Percentiles rank a stretch among this genome's conserved stretches.
phyloP scores from a whole-genome alignment of 2,329 filamentous ascomycete species.

The Calonectria hongkongensis region DNA sequence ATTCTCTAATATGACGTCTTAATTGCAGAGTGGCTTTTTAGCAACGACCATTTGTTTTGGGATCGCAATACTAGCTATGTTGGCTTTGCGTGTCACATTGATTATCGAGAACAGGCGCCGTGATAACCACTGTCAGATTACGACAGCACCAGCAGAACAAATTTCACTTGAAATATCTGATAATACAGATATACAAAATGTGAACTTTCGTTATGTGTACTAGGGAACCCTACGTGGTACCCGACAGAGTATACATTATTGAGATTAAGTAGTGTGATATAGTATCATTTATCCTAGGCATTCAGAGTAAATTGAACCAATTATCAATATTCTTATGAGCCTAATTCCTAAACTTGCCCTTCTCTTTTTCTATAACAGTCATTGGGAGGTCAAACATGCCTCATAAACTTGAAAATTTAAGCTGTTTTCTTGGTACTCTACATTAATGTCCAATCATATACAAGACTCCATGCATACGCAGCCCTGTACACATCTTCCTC shows the following conservation, averaged over 20 bases:
- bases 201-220: slow-evolving; percentile 49
- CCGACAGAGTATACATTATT: too few species aligned
- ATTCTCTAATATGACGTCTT: neutral
- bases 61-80: slow-evolving; percentile 42
- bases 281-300: too few species aligned
- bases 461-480: slow-evolving; percentile 20
- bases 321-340: too few species aligned
- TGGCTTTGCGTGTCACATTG: slow-evolving; percentile 39
- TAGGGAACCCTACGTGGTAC: slow-evolving; percentile 4
- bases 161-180: slow-evolving; percentile 46
- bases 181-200: slow-evolving; percentile 45
- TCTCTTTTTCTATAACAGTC: too few species aligned
- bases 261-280: too few species aligned
- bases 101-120: slow-evolving; percentile 46
- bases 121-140: slow-evolving; percentile 37
- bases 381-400: too few species aligned
- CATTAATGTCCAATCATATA: neutral
- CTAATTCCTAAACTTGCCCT: too few species aligned
- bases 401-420: too few species aligned
- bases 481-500: slow-evolving; percentile 4
- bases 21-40: slow-evolving; percentile 47
- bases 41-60: slow-evolving; percentile 49
- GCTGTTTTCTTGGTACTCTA: neutral
- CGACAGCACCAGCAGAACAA: neutral
- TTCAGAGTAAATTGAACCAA: too few species aligned